phyloP scores from a whole-genome alignment of 129 eudicot species.

The Heracleum sosnowskyi region DNA sequence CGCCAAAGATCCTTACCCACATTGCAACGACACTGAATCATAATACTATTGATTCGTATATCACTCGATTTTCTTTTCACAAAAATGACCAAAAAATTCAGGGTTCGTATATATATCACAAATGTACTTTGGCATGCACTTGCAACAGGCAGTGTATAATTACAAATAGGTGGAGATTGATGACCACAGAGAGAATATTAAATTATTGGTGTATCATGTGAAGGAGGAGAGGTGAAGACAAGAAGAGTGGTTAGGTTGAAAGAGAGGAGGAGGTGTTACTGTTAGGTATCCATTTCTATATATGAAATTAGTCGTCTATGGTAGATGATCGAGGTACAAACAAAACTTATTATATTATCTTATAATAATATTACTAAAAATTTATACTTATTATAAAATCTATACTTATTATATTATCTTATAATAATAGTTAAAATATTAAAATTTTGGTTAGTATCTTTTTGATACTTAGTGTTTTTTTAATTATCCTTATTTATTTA shows the following conservation, averaged over 20 bases:
- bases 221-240: neutral
- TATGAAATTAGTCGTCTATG: neutral
- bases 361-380: no score
- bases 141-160: neutral
- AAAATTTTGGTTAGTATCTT: no score
- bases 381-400: no score
- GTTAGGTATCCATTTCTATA: neutral
- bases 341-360: no score
- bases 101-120: neutral
- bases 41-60: neutral
- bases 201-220: constrained; percentile 2
- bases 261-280: constrained; percentile 5
- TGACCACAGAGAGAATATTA: neutral
- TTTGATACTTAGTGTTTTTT: no score
- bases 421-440: no score
- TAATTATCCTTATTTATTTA: no score
- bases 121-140: neutral
- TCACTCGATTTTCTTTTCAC: neutral
- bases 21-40: neutral
- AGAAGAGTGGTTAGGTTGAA: neutral
- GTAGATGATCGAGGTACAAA: neutral
- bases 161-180: neutral
- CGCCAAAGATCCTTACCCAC: neutral
- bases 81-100: neutral
- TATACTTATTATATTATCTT: no score